Base-by-base conservation (phyloP, 192 early-diverging fungal species). In the Lobosporangium transversale region DNA sequence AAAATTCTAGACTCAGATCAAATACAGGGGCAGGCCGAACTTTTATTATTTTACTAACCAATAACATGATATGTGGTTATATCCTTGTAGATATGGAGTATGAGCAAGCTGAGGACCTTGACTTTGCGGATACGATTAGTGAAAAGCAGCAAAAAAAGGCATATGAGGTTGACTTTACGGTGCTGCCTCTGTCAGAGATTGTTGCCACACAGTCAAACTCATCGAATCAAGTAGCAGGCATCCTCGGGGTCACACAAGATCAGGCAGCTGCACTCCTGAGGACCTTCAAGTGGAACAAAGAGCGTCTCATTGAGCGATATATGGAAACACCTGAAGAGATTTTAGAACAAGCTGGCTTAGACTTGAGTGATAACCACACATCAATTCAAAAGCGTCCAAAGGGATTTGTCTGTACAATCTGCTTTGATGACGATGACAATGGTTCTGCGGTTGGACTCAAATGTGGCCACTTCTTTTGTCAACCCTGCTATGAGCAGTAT, bases 391-490 rank as follows among this genome's bases (percentile, higher is more conserved):
- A 78, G 36, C 55, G 67, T 23, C 68, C 71, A n/a, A 27, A 18
- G 11, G 67, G 63, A 15, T 95, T 96, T 68, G 71, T 80, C 42
- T 99, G 98, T 83, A 89, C 89, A 21, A 95, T 99, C 66, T 99
- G 98, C 82, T 98, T 86, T 79, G 83, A 85, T 44, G 91, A 92
- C 61, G 81, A 80, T 26, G 78, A 80, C 23, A 58, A 73, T 1
- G 53, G 87, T 15, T 62, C 82, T 33, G 89, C 88, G 2, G 68
- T 95, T 27, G 90, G 89, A 10, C 79, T 97, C 37, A 65, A 83
- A 31, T 99, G 98, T 74, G 85, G 87, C 0, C 96, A 99, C 78
- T 70, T 92, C 4, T 98, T 94, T 83, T 98, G 97, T 75, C 67
- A 68, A 37, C 82, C 87, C 44, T 99, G 98, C 79, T 98, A 96